Evolutionary conservation across 192 early-diverging fungal genomes (phyloP).

Genomic region (Coemansia sp.): DNA sequence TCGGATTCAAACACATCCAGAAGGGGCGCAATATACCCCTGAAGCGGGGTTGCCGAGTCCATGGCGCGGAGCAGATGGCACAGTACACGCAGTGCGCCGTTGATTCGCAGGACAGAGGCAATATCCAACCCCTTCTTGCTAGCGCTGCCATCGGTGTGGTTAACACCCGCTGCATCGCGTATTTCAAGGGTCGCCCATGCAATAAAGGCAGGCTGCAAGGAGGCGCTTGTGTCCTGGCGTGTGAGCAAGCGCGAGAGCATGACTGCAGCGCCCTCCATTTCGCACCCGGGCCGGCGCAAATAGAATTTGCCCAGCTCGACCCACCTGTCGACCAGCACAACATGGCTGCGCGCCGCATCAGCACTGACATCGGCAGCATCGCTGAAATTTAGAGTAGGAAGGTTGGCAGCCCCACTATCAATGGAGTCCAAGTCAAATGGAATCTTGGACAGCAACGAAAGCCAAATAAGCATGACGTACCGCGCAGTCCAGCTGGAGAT

Average conservation of each 20-base stretch:
- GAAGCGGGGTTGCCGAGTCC: slow-evolving; percentile 15
- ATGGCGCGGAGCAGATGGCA: slow-evolving; percentile 42
- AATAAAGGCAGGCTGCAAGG: slow-evolving; percentile 63
- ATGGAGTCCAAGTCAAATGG: slow-evolving; percentile 90
- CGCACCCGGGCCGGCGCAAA: slow-evolving; percentile 73
- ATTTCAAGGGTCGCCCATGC: slow-evolving; percentile 59
- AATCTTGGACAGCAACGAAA: slow-evolving; percentile 91
- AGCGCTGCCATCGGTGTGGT: neutral
- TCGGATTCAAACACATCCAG: slow-evolving; percentile 40
- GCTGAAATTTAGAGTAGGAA: slow-evolving; percentile 4
- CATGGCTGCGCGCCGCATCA: neutral
- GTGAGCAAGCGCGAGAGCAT: slow-evolving; percentile 79
- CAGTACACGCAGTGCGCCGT: slow-evolving; percentile 42
- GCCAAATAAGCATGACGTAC: slow-evolving; percentile 83
- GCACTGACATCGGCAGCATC: neutral
- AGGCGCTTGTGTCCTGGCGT: slow-evolving; percentile 65
- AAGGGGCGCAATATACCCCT: slow-evolving; percentile 12
- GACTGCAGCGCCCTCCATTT: slow-evolving; percentile 78
- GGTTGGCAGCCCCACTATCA: slow-evolving; percentile 60
- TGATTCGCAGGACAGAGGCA: slow-evolving; percentile 23
- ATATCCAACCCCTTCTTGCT: slow-evolving; percentile 14
- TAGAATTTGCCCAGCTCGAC: slow-evolving; percentile 63
- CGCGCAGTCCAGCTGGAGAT: slow-evolving; percentile 67
- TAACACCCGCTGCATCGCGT: slow-evolving; percentile 4
- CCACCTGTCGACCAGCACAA: slow-evolving; percentile 64